Conservation (phyloP, 2,329 filamentous ascomycete genomes). For the Plenodomus tracheiphilus region DNA sequence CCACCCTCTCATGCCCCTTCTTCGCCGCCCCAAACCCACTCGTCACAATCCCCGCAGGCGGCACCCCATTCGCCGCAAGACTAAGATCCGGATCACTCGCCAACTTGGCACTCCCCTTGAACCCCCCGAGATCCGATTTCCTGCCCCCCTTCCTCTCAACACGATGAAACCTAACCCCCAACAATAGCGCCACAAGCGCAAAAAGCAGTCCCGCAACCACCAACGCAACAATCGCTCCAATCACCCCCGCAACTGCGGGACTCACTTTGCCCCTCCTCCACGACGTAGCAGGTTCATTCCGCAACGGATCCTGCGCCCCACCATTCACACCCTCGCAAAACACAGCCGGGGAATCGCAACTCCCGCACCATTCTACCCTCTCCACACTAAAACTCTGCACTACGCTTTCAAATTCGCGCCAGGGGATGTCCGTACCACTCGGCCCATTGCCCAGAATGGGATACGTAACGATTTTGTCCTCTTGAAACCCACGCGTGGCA, state of each 20-base stretch:
- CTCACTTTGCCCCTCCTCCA: constrained; percentile 28
- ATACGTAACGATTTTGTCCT: constrained; percentile 43
- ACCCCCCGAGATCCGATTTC: constrained; percentile 54
- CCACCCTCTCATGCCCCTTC: constrained; percentile 55
- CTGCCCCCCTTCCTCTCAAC: constrained; percentile 25
- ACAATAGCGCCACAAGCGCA: constrained; percentile 48
- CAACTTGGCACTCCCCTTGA: constrained; percentile 60
- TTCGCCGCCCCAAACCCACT: constrained; percentile 13
- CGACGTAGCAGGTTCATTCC: background rate
- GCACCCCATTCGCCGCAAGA: constrained; percentile 49
- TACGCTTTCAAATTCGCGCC: constrained; percentile 53
- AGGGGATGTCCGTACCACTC: constrained; percentile 52
- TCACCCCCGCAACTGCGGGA: constrained; percentile 57
- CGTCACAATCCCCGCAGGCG: constrained; percentile 35
- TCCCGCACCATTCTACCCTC: constrained; percentile 58
- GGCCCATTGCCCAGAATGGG: constrained; percentile 57
- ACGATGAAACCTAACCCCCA: constrained; percentile 52
- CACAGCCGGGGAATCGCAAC: constrained; percentile 51
- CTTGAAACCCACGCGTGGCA: constrained; percentile 52
- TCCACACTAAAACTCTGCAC: constrained; percentile 51
- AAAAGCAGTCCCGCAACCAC: constrained; percentile 50
- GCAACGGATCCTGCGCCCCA: constrained; percentile 4
- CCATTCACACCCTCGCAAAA: constrained; percentile 55
- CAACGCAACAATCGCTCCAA: constrained; percentile 59
- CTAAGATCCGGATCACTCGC: constrained; percentile 58